Conservation (phyloP, 345 rosid species). For the Citrus unshiu region DNA sequence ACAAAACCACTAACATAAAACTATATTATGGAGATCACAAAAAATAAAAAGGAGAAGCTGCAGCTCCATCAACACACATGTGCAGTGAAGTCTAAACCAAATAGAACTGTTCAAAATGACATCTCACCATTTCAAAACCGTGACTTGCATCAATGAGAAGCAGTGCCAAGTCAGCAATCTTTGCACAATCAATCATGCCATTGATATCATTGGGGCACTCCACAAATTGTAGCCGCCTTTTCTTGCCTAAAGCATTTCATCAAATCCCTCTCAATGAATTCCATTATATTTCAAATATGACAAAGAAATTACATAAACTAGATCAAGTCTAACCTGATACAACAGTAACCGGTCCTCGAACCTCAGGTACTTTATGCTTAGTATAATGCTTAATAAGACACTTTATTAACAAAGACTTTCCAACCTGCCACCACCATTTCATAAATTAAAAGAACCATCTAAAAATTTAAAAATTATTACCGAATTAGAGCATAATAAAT, state of each 20-base stretch:
- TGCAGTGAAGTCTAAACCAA: background rate
- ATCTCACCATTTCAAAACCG: slow-evolving; percentile 77
- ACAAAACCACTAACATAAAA: background rate
- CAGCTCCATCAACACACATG: background rate
- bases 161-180: slow-evolving; percentile 84
- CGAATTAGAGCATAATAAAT: background rate
- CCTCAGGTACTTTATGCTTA: slow-evolving; percentile 72
- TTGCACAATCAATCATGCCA: slow-evolving; percentile 96
- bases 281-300: background rate
- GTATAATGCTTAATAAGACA: slow-evolving; percentile 78
- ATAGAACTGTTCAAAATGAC: background rate
- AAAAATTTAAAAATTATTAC: background rate
- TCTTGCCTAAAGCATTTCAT: slow-evolving; percentile 51
- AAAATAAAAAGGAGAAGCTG: background rate
- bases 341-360: slow-evolving; percentile 83
- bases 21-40: background rate
- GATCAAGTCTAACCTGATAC: slow-evolving; percentile 54
- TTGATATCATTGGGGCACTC: slow-evolving; percentile 96
- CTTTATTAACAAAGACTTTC: slow-evolving; percentile 83
- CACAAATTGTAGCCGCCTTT: slow-evolving; percentile 74
- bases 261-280: slow-evolving; percentile 15
- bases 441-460: background rate
- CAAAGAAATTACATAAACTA: background rate
- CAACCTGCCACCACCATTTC: slow-evolving; percentile 50
- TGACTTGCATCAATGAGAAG: slow-evolving; percentile 91